Evolutionary conservation across 2,329 filamentous ascomycete species (phyloP).

Genomic region (Sarocladiaceae sp.): DNA sequence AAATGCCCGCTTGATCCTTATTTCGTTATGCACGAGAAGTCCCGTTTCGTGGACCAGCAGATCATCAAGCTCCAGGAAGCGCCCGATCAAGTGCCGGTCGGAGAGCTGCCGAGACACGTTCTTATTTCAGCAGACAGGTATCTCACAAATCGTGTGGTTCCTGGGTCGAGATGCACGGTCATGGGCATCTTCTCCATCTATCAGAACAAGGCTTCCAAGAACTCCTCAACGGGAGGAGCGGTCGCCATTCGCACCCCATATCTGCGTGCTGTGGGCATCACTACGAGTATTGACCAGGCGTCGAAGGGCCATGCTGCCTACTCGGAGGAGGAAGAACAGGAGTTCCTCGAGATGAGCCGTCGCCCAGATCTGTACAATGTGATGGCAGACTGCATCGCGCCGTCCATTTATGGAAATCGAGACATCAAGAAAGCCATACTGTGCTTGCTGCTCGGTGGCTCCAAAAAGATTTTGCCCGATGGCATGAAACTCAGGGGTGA

Average conservation of each 20-base stretch:
- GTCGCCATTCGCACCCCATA: constrained; percentile 96
- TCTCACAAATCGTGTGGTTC: constrained; percentile 89
- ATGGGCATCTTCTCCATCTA: constrained; percentile 99
- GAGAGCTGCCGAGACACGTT: constrained; percentile 90
- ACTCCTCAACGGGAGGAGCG: constrained; percentile 64
- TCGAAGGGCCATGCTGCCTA: constrained; percentile 79
- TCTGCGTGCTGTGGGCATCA: constrained; percentile 84
- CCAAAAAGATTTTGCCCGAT: constrained; percentile 95
- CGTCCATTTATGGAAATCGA: constrained; percentile 91
- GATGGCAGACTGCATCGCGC: constrained; percentile 88
- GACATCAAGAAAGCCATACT: constrained; percentile 98
- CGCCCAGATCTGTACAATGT: constrained; percentile 86
- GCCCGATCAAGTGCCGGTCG: constrained; percentile 93
- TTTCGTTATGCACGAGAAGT: constrained; percentile 91
- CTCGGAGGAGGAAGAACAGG: constrained; percentile 93
- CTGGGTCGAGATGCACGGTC: constrained; percentile 86
- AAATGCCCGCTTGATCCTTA: constrained; percentile 92
- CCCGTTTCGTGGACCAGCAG: constrained; percentile 93
- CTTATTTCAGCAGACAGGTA: constrained; percentile 95
- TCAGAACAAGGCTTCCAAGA: constrained; percentile 82
- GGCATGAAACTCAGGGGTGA: constrained; percentile 97
- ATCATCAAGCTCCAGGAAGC: constrained; percentile 97
- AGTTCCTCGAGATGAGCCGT: constrained; percentile 86
- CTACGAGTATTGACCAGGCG: constrained; percentile 83
- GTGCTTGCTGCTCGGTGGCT: constrained; percentile 87